Conservation (phyloP, 192 early-diverging fungal species). For the Umbelopsis ramanniana region DNA sequence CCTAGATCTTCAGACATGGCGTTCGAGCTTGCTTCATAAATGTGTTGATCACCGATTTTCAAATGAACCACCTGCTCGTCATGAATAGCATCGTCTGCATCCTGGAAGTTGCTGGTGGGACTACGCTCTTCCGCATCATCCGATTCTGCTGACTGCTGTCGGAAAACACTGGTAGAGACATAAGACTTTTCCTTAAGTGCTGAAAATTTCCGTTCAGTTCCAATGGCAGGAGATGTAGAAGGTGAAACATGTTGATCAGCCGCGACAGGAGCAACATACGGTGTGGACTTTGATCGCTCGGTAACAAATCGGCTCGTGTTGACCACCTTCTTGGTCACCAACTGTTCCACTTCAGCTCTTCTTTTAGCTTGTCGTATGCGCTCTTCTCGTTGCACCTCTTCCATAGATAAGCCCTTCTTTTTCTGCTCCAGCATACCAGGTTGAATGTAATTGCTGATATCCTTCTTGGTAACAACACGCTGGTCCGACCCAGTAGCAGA, state of each 20-base stretch:
- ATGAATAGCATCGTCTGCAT: not conserved
- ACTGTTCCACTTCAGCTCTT: conserved; percentile 4
- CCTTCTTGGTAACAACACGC: not conserved
- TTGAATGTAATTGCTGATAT: not conserved
- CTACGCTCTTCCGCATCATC: not conserved
- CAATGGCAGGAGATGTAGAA: not conserved
- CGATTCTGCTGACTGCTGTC: not conserved
- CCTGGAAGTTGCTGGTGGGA: not conserved
- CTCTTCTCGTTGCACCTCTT: conserved; percentile 10
- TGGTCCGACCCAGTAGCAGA: conserved; percentile 8
- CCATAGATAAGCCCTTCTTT: conserved; percentile 10
- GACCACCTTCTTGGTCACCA: conserved; percentile 6
- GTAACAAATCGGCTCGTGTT: conserved; percentile 17
- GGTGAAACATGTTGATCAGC: not conserved
- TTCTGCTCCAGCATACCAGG: conserved; percentile 19
- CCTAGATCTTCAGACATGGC: too few relatives aligned
- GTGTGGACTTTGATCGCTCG: not conserved
- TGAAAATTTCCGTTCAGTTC: not conserved
- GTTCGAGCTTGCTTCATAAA: not conserved
- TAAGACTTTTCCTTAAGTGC: conserved; percentile 6
- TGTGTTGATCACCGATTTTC: not conserved
- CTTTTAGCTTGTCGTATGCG: not conserved
- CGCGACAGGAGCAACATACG: not conserved
- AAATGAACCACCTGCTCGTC: not conserved
- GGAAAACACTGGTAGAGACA: conserved; percentile 9